Evolutionary conservation across 108 stramenopile species (phyloP).

Genomic region (Nitzschia sp.): DNA sequence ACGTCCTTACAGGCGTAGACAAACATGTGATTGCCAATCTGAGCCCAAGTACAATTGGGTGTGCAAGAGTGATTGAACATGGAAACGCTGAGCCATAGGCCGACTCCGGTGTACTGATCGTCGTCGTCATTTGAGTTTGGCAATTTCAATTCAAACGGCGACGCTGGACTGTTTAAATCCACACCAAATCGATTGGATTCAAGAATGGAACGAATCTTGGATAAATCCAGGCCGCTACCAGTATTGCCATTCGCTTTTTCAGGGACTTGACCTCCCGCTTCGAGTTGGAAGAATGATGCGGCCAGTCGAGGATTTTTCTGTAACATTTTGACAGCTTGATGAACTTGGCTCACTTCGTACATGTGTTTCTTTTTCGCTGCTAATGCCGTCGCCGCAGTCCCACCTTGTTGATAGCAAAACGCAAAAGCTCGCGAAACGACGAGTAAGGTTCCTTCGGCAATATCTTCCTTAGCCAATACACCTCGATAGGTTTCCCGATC

Average conservation of each 20-base stretch:
- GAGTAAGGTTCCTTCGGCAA: constrained; percentile 9
- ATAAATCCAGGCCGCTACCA: background rate
- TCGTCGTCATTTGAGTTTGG: background rate
- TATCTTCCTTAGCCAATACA: background rate
- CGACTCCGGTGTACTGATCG: background rate
- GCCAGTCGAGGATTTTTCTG: background rate
- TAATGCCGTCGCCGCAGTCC: too few relatives aligned
- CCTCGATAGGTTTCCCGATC: constrained; percentile 12
- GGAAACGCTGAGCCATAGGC: constrained; percentile 22
- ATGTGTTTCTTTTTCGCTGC: background rate
- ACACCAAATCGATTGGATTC: constrained; percentile 6
- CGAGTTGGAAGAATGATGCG: background rate
- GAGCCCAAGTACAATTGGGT: constrained; percentile 25
- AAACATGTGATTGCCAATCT: constrained; percentile 36
- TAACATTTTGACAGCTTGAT: background rate
- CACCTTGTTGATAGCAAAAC: background rate
- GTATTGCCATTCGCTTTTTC: background rate
- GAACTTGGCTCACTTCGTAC: background rate
- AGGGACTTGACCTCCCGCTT: background rate
- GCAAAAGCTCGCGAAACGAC: constrained; percentile 25
- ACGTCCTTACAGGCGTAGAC: constrained; percentile 5
- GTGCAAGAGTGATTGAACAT: constrained; percentile 35
- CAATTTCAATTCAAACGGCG: background rate
- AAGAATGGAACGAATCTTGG: constrained; percentile 9
- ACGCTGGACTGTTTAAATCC: background rate